A percentile compares a stretch with the other conserved stretches of the same genome.
Conservation (phyloP, 345 rosid genomes). For the Trapa bicornis region DNA sequence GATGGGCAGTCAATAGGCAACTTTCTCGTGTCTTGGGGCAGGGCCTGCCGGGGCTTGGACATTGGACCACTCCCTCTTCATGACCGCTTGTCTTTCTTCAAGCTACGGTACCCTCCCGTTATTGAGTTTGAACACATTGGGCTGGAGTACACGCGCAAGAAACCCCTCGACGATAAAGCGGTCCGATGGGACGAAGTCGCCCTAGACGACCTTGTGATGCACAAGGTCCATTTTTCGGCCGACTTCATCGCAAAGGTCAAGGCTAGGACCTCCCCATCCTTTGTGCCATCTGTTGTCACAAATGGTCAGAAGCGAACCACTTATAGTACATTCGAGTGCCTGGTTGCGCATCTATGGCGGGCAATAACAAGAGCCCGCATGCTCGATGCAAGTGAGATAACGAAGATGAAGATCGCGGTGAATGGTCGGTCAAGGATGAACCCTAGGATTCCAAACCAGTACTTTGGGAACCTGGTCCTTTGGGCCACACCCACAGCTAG, state of each 20-base stretch:
- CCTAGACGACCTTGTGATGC: conserved; percentile 7
- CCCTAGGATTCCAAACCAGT: conserved; percentile 9
- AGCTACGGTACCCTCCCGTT: conserved; percentile 7
- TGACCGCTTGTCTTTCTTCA: conserved; percentile 6
- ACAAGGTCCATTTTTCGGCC: conserved; percentile 14
- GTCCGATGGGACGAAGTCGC: not conserved
- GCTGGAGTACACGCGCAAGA: conserved; percentile 10
- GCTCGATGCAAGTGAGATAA: conserved; percentile 4
- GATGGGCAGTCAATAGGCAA: conserved; percentile 11
- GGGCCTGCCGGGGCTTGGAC: conserved; percentile 13
- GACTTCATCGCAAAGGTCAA: conserved; percentile 16
- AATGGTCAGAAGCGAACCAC: too few species aligned
- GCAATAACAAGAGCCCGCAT: conserved; percentile 12
- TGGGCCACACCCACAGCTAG: conserved; percentile 15
- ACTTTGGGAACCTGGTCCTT: conserved; percentile 22
- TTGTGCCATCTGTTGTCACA: not conserved
- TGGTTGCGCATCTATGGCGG: conserved; percentile 16
- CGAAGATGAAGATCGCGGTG: conserved; percentile 9
- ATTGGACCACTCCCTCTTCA: conserved; percentile 1
- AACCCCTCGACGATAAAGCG: not conserved
- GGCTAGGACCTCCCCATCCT: not conserved
- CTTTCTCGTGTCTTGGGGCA: conserved; percentile 15
- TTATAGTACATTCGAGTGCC: conserved; percentile 5
- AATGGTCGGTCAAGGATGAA: conserved; percentile 7
- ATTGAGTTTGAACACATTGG: conserved; percentile 12